Conservation (phyloP, 2,329 filamentous ascomycete genomes). For the Magnaporthiopsis incrustans region DNA sequence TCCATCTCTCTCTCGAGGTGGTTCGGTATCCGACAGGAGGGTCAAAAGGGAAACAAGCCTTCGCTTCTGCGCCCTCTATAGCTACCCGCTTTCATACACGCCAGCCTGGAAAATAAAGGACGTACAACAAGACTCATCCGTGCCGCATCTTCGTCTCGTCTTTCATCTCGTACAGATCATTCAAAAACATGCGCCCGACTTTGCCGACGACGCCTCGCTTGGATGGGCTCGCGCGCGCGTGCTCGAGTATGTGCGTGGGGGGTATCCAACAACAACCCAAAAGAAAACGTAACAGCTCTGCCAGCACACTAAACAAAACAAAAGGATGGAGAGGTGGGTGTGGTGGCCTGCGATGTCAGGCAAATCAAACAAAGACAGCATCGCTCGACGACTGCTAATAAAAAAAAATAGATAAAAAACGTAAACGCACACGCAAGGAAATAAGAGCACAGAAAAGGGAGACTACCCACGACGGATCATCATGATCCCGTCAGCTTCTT, state of each 20-base stretch:
- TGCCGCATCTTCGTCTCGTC: not conserved
- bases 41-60: too few species aligned
- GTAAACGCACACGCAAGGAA: not conserved
- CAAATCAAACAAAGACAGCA: not conserved
- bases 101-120: not conserved
- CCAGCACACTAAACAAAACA: not conserved
- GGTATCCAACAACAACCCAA: not conserved
- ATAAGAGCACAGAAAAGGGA: not conserved
- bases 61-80: not conserved
- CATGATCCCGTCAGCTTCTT: slow-evolving; percentile 38
- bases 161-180: not conserved
- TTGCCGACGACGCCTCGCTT: not conserved
- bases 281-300: not conserved
- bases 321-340: not conserved
- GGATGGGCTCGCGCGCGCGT: not conserved
- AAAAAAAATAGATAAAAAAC: not conserved
- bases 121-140: not conserved
- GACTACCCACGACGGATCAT: not conserved
- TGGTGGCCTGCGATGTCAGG: not conserved
- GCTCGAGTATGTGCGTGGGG: not conserved
- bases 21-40: not conserved
- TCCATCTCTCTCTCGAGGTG: not conserved
- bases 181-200: not conserved
- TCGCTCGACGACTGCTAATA: not conserved
- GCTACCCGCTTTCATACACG: not conserved